A percentile compares a stretch with the other conserved stretches of the same genome.
Conservation (phyloP, 768 basidiomycete genomes). For the Naganishia randhawae region DNA sequence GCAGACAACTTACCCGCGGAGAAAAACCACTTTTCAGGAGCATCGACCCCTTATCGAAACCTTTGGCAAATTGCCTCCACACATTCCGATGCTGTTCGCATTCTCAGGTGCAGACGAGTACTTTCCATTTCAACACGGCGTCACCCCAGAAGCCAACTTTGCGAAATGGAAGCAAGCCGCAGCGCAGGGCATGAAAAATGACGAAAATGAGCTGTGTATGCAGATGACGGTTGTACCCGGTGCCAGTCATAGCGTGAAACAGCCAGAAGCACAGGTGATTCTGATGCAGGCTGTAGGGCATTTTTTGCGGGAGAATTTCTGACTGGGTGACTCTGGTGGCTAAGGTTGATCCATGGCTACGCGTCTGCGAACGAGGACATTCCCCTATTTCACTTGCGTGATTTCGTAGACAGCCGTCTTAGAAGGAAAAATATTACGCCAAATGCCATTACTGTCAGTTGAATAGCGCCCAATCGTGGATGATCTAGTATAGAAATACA, state of each 20-base stretch:
- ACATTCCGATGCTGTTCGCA: slow-evolving; percentile 37
- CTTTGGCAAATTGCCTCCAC: slow-evolving; percentile 40
- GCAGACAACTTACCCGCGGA: neutral
- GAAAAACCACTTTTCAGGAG: neutral
- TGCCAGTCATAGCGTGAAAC: slow-evolving; percentile 27
- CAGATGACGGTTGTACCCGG: slow-evolving; percentile 17
- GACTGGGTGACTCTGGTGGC: too few species aligned
- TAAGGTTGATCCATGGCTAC: too few species aligned
- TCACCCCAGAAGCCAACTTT: slow-evolving; percentile 23
- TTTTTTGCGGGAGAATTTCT: neutral
- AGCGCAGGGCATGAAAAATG: slow-evolving; percentile 31
- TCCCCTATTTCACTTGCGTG: too few species aligned
- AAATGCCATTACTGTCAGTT: neutral
- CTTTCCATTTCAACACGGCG: slow-evolving; percentile 24
- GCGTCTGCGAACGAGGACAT: too few species aligned
- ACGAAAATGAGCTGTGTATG: slow-evolving; percentile 36
- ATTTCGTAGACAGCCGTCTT: too few species aligned
- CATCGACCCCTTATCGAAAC: slow-evolving; percentile 44
- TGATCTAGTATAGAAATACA: neutral
- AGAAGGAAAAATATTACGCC: too few species aligned
- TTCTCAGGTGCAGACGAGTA: slow-evolving; percentile 41
- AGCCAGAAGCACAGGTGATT: slow-evolving; percentile 32
- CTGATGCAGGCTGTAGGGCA: slow-evolving; percentile 28
- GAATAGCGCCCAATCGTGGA: neutral
- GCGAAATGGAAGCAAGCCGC: slow-evolving; percentile 33